A percentile compares a stretch with the other conserved stretches of the same genome.
These are phyloP conservation scores for Trichoderma virens DNA, from an alignment of 495 filamentous ascomycete genomes.

Conservation along the genomic window DNA sequence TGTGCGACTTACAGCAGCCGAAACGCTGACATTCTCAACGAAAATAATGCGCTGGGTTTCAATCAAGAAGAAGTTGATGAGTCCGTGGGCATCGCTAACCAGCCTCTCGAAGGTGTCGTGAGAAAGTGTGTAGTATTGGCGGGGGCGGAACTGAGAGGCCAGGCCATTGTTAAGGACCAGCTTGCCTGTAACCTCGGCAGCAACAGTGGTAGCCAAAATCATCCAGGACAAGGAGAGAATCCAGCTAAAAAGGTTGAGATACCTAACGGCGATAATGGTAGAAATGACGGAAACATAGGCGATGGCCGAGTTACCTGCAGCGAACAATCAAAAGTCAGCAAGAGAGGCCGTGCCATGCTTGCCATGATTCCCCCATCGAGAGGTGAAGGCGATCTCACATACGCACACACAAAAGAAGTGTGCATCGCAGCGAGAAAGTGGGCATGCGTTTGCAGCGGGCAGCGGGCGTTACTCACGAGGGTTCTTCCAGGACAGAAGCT, in stretches of 20 bases:
- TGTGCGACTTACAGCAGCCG: constrained; percentile 60
- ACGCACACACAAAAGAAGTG: background rate
- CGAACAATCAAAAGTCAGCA: constrained; percentile 19
- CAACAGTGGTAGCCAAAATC: constrained; percentile 56
- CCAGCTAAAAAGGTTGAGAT: constrained; percentile 82
- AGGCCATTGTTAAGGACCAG: constrained; percentile 68
- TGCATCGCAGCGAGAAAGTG: background rate
- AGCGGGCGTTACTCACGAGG: constrained; percentile 29
- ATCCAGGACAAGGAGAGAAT: constrained; percentile 77
- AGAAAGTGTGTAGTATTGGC: constrained; percentile 85
- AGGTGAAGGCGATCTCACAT: background rate
- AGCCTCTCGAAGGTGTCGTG: constrained; percentile 72
- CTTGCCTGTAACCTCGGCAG: constrained; percentile 70
- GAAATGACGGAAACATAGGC: constrained; percentile 65
- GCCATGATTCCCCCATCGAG: background rate
- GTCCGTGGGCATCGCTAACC: constrained; percentile 79
- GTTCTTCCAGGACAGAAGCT: constrained; percentile 63
- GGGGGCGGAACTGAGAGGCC: constrained; percentile 77
- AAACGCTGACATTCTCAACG: constrained; percentile 82
- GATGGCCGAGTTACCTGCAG: constrained; percentile 71
- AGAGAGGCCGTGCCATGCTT: constrained; percentile 35
- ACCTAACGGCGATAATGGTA: constrained; percentile 84
- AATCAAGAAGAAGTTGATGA: constrained; percentile 95
- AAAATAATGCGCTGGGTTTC: constrained; percentile 93
- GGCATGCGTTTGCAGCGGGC: background rate